phyloP scores from a whole-genome alignment of 768 basidiomycete species.

The Hericium erinaceus region DNA sequence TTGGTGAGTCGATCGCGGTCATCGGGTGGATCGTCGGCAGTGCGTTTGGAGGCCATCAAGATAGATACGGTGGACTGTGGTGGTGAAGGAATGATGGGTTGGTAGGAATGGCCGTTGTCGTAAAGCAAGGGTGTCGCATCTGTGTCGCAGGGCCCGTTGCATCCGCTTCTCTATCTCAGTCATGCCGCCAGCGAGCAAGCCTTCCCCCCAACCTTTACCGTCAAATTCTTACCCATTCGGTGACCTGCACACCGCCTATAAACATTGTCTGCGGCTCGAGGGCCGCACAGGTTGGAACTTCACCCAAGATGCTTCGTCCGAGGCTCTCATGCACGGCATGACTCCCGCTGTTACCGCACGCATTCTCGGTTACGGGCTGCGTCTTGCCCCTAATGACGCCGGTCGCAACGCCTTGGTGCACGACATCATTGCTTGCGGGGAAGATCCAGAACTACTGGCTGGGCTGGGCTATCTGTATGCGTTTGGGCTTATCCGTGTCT shows the following conservation, averaged over 20 bases:
- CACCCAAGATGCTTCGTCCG: background rate
- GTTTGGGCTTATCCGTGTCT: background rate
- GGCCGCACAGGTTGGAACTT: background rate
- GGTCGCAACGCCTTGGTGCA: conserved; percentile 2
- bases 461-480: background rate
- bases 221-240: background rate
- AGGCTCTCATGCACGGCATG: background rate
- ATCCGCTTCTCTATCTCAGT: background rate
- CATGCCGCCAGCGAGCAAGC: background rate
- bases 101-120: no score
- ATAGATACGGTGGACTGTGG: no score
- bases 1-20: no score
- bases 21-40: no score
- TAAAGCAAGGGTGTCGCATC: no score
- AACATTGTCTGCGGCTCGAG: conserved; percentile 1
- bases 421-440: conserved; percentile 2
- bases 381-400: conserved; percentile 2
- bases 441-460: background rate
- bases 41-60: no score
- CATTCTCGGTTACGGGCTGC: conserved; percentile 3
- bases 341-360: background rate
- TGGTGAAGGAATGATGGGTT: no score
- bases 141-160: no score
- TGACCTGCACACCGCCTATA: background rate
- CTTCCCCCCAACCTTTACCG: background rate